Base-by-base conservation (phyloP, 129 eudicot species). In the Pittosporum tobira region DNA sequence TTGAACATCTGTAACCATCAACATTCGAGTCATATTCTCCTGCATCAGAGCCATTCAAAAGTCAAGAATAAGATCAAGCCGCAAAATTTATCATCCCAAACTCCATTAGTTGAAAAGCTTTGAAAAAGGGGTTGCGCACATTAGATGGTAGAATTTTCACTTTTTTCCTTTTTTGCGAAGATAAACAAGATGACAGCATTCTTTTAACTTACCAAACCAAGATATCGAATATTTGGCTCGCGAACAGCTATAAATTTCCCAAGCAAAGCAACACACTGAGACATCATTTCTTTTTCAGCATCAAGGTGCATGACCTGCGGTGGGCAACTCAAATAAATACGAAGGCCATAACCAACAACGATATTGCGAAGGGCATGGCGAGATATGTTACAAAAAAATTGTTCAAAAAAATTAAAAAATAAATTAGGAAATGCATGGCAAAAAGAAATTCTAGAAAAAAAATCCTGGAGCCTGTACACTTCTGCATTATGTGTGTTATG, bases 251-350 rank as follows among this genome's bases (percentile, higher is more conserved):
- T 93, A 64, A 93, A 93, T 64, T 93, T 93, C 42, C 99, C 99
- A 72, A 93, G 96, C 77, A 93, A 59, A 13, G 99, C 99, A 75
- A 93, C 96, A 79, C 99, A 87, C 44, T 93, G 96, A 20, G 99
- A 93, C 99, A 93, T 87, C 99, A 93, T 93, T 73, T 93, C 99
- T 62, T 87, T 87, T 75, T 93, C 99, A 34, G 99, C 94, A 72
- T 93, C 99, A 67, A 93, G 88, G 78, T 93, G 99, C 99, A 93
- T 93, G 63, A 93, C 99, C 99, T 62, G 55, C 25, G 42, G 16
- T 65, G 27, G 66, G 19, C 45, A 31, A 26, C 47, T 19, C 25
- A 27, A 37, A 50, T 9, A 25, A 58, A 12, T 2, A 23, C 44
- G 7, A 57, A 67, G 11, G 56, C 15, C 26, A 25, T 10, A 67